Conservation (phyloP, 2,329 filamentous ascomycete genomes). For the Lachnellula willkommii region DNA sequence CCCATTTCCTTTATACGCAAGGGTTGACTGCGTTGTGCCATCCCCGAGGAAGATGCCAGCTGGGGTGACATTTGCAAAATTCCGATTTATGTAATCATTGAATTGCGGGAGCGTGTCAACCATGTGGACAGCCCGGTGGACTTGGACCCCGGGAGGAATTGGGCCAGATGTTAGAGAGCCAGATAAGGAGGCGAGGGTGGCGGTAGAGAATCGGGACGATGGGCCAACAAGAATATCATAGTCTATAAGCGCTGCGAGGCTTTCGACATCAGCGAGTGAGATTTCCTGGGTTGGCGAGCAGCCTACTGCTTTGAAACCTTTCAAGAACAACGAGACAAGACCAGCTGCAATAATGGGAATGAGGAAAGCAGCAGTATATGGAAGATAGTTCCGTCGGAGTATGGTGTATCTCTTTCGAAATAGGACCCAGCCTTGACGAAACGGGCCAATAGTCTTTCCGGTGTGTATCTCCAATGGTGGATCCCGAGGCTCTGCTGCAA, state of each 20-base stretch:
- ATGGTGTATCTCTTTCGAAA: slow-evolving; percentile 75
- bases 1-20: slow-evolving; percentile 66
- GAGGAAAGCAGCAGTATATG: slow-evolving; percentile 67
- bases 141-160: slow-evolving; percentile 12
- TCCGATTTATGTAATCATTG: slow-evolving; percentile 54
- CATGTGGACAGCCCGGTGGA: slow-evolving; percentile 17
- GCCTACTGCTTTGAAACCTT: slow-evolving; percentile 44
- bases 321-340: slow-evolving; percentile 71
- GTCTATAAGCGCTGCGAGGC: slow-evolving; percentile 13
- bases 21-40: slow-evolving; percentile 51
- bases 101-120: slow-evolving; percentile 66
- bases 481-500: slow-evolving; percentile 12
- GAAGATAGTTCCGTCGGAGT: slow-evolving; percentile 70
- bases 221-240: slow-evolving; percentile 40
- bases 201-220: slow-evolving; percentile 35
- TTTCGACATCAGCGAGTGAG: slow-evolving; percentile 34
- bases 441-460: slow-evolving; percentile 63
- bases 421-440: slow-evolving; percentile 66
- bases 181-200: slow-evolving; percentile 20
- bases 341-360: slow-evolving; percentile 77
- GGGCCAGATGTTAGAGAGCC: slow-evolving; percentile 19
- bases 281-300: slow-evolving; percentile 49
- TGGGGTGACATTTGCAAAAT: slow-evolving; percentile 64
- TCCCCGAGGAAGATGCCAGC: slow-evolving; percentile 77
- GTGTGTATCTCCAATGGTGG: slow-evolving; percentile 52